Base-by-base conservation (phyloP, 2,329 filamentous ascomycete genomes). In the Neopestalotiopsis sp. region DNA sequence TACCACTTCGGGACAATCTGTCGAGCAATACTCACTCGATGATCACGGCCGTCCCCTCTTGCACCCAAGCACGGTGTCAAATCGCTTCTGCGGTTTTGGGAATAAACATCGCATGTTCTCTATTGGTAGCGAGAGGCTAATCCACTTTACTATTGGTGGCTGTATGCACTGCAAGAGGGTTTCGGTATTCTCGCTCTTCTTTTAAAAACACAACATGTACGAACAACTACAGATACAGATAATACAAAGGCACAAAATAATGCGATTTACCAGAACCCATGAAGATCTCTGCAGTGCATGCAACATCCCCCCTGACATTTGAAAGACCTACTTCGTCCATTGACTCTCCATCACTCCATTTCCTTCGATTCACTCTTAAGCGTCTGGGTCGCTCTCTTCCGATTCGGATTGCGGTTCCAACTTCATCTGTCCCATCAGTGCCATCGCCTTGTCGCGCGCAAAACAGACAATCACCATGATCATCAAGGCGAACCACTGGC, bases 401-500 rank as follows among this genome's bases (percentile, higher is more conserved):
- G 57, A n/a, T 24, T 56, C 42, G 10, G 5, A 14, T 42, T 34
- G 2, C 17, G 45, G 12, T 14, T 68, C 17, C 12, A 64, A 49
- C 24, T 61, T 61, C 64, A 67, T 62, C 52, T 52, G 49, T 12
- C n/a, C 14, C 7, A 62, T 64, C 32, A 28, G 65, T n/a, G 17
- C 60, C 60, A 71, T 69, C 12, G 74, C 72, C 68, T 70, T 66
- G 63, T 79, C 77, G 45, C 77, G 75, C 17, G 77, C 77, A 76
- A 76, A 79, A 49, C 77, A 79, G 30, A 78, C 70, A 17, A 76
- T 78, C 13, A 75, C 75, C 72, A 79, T 72, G 62, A 79, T 75
- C 20, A 75, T 76, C 59, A 78, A 66, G 13, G 77, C 75, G 34
- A 78, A 78, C 77, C 77, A 79, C 61, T 78, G 75, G 20, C 76